A percentile compares a stretch with the other conserved stretches of the same genome.
These are phyloP conservation scores for Limonium bicolor DNA, from an alignment of 148 eudicot genomes.

Conservation along the genomic window DNA sequence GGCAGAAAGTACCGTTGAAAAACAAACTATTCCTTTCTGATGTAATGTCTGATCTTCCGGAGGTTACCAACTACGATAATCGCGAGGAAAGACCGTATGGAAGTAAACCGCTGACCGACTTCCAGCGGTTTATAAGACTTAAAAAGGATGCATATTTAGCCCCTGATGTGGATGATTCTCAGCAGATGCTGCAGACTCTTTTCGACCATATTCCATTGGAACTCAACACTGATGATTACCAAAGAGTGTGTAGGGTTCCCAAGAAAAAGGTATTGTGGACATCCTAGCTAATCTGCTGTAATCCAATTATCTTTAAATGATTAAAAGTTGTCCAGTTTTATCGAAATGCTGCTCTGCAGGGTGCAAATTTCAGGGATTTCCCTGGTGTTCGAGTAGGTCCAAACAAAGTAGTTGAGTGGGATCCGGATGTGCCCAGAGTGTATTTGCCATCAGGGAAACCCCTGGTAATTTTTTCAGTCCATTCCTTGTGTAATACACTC, in stretches of 20 bases:
- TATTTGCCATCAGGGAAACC: slow-evolving; percentile 52
- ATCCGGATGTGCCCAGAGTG: slow-evolving; percentile 36
- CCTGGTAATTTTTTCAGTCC: slow-evolving; percentile 44
- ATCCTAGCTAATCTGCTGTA: not conserved
- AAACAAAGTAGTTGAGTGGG: slow-evolving; percentile 53
- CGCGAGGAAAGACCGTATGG: slow-evolving; percentile 48
- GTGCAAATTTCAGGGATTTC: slow-evolving; percentile 67
- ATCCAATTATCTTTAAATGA: not conserved
- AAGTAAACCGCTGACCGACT: slow-evolving; percentile 30
- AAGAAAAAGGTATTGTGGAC: slow-evolving; percentile 39
- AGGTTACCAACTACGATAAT: slow-evolving; percentile 32
- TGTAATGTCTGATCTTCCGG: slow-evolving; percentile 77
- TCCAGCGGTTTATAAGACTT: slow-evolving; percentile 53
- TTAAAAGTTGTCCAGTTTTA: not conserved
- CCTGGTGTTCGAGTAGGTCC: slow-evolving; percentile 44
- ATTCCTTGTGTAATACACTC: no score
- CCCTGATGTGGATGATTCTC: slow-evolving; percentile 1
- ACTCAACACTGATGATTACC: slow-evolving; percentile 49
- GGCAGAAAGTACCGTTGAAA: slow-evolving; percentile 16
- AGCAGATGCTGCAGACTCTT: slow-evolving; percentile 8
- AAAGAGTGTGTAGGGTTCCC: slow-evolving; percentile 54
- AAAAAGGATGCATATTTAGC: slow-evolving; percentile 31
- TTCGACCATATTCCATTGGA: slow-evolving; percentile 57
- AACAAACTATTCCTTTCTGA: slow-evolving; percentile 41
- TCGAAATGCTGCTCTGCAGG: slow-evolving; percentile 24